Conservation (phyloP, 1,284 basidiomycete species). For the Puccinia hordei region DNA sequence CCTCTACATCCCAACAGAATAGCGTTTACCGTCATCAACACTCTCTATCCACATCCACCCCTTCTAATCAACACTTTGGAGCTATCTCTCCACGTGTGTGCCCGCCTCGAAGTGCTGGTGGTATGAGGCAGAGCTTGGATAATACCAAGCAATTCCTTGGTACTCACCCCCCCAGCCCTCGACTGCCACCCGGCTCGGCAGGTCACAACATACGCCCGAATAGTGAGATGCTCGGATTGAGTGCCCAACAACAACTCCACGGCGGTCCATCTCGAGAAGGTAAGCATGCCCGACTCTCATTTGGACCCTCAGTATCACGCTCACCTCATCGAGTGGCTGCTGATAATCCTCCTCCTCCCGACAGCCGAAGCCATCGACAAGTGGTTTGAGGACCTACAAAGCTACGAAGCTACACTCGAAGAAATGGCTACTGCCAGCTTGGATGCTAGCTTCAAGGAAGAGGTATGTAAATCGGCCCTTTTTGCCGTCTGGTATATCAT, state of each 20-base stretch:
- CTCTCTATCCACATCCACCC: slow-evolving; percentile 45
- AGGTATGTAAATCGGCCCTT: slow-evolving; percentile 58
- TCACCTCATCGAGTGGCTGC: too few species aligned
- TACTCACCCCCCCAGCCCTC: slow-evolving; percentile 34
- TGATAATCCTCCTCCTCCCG: slow-evolving; percentile 21
- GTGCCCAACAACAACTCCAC: slow-evolving; percentile 14
- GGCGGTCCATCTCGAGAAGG: slow-evolving; percentile 42
- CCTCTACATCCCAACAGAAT: slow-evolving; percentile 30
- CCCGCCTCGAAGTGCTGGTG: slow-evolving; percentile 33
- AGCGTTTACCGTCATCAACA: slow-evolving; percentile 41
- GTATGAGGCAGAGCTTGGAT: slow-evolving; percentile 47
- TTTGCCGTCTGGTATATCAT: background rate
- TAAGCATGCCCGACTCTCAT: background rate
- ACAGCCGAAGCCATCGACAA: slow-evolving; percentile 94
- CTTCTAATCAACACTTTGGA: slow-evolving; percentile 43
- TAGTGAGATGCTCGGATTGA: slow-evolving; percentile 44
- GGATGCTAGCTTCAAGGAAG: slow-evolving; percentile 99
- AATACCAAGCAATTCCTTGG: slow-evolving; percentile 17
- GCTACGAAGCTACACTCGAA: slow-evolving; percentile 95
- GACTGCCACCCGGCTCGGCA: slow-evolving; percentile 13
- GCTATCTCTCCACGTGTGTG: slow-evolving; percentile 40
- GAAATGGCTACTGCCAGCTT: slow-evolving; percentile 99
- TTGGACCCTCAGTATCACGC: too few species aligned
- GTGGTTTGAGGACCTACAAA: slow-evolving; percentile 99
- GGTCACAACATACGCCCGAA: slow-evolving; percentile 24